Percentiles rank a stretch among this genome's conserved stretches.
Evolutionary conservation across 495 filamentous ascomycete genomes (phyloP).

Genomic region (Trichoderma orchidacearum): DNA sequence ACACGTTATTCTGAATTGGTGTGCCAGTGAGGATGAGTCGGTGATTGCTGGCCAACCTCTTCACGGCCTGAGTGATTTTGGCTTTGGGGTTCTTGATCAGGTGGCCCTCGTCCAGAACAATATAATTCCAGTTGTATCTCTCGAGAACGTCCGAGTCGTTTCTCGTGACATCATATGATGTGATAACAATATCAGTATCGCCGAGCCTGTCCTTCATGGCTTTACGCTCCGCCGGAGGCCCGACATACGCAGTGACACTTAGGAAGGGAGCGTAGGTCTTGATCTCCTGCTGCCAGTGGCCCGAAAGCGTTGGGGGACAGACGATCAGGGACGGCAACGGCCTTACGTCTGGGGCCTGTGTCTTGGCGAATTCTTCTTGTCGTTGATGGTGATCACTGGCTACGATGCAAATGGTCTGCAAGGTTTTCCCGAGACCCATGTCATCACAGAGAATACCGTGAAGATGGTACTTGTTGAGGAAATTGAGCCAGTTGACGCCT

Average conservation of each 20-base stretch:
- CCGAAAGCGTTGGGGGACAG: conserved; percentile 92
- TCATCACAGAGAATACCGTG: conserved; percentile 98
- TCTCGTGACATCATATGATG: conserved; percentile 92
- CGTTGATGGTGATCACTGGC: conserved; percentile 93
- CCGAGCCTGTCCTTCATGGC: conserved; percentile 51
- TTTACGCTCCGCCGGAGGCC: conserved; percentile 65
- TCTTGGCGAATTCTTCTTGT: conserved; percentile 75
- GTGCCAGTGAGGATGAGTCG: conserved; percentile 93
- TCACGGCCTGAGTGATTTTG: conserved; percentile 84
- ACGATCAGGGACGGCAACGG: conserved; percentile 85
- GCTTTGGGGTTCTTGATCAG: conserved; percentile 97
- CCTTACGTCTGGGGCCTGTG: conserved; percentile 58
- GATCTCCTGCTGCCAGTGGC: conserved; percentile 97
- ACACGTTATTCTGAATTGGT: conserved; percentile 93
- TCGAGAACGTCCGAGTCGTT: conserved; percentile 82
- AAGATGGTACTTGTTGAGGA: conserved; percentile 93
- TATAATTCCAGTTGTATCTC: conserved; percentile 88
- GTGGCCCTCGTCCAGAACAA: conserved; percentile 93
- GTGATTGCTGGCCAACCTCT: conserved; percentile 77
- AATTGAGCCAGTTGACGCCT: conserved; percentile 96
- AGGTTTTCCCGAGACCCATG: conserved; percentile 96
- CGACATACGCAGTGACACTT: conserved; percentile 75
- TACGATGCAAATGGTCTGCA: conserved; percentile 95
- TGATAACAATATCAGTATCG: conserved; percentile 82
- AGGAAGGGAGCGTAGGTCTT: conserved; percentile 91